Evolutionary conservation across 192 early-diverging fungal species (phyloP).

Genomic region (Coemansia sp.): DNA sequence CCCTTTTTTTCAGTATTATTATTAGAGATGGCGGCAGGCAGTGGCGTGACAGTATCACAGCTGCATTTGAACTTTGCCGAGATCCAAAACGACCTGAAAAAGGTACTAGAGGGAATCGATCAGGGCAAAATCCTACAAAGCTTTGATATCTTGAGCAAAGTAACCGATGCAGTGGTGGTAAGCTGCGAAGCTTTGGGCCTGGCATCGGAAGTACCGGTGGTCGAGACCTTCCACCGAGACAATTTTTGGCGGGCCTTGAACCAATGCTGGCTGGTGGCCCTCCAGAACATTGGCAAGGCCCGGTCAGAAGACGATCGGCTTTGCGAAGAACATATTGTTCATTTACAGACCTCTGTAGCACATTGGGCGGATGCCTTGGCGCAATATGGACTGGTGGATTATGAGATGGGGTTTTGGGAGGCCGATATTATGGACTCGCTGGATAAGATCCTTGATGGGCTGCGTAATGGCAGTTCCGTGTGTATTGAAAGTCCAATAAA

Average conservation of each 20-base stretch:
- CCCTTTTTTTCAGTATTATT: too few relatives aligned
- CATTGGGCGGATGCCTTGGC: constrained; percentile 66
- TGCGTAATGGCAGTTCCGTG: too few relatives aligned
- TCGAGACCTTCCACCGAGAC: constrained; percentile 54
- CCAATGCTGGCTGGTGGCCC: constrained; percentile 69
- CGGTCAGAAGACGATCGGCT: constrained; percentile 51
- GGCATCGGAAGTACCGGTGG: constrained; percentile 55
- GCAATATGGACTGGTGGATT: constrained; percentile 73
- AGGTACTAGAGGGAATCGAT: constrained; percentile 58
- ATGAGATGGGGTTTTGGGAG: constrained; percentile 79
- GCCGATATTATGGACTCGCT: constrained; percentile 65
- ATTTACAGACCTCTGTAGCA: constrained; percentile 55
- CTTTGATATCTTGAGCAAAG: constrained; percentile 63
- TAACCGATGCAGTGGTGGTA: constrained; percentile 59
- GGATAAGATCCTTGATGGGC: constrained; percentile 49
- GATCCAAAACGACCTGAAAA: constrained; percentile 62
- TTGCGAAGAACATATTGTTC: constrained; percentile 52
- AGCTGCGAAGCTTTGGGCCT: constrained; percentile 64
- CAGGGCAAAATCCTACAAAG: constrained; percentile 56
- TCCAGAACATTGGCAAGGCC: constrained; percentile 52
- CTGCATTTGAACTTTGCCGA: constrained; percentile 42
- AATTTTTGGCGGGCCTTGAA: constrained; percentile 71
- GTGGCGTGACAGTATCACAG: constrained; percentile 33
- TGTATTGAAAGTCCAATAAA: too few relatives aligned
- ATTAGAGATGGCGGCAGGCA: too few relatives aligned